Base-by-base conservation (phyloP, 2,329 filamentous ascomycete species). In the Ophiostoma triangulosporum region DNA sequence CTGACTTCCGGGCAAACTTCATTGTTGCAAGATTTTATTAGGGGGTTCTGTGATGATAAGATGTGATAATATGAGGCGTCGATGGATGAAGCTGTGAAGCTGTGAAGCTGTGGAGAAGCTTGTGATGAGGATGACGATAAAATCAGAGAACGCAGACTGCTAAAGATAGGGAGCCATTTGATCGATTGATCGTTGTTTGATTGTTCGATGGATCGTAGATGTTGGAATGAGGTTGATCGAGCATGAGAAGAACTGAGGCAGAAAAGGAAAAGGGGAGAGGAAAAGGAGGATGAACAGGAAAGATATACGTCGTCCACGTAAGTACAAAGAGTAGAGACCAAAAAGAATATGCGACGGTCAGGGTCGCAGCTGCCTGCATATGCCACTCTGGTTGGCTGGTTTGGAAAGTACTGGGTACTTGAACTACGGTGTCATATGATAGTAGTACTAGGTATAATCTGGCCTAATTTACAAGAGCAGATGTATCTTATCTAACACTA, bases 1-100 rank as follows among this genome's bases (percentile, higher is more conserved):
- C 63, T 20, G 62, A 68, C 66, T 64, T 67, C 59, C 62, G 62
- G 36, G 65, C 66, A 57, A 68, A 68, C 60, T 68, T 68, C 66
- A 68, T 68, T 40, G 14, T 20, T 36, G 29, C 27, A 20, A 31
- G 15, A 29, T 11, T 27, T 14, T 27, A 29, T n/a, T 17, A 4
- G 9, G 9, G 6, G 11, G 3, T 38, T 9, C 11, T 40, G 38
- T n/a, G 22, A 26, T 45, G 24, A 8, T 29, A 14, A 46, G 22
- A 14, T 22, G 40, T 46, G 24, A n/a, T 9, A 17, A 46, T 22
- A 29, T 17, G 33, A n/a, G 11, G 33, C 14, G 15, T 35, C 9
- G 11, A n/a, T 14, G 40, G 8, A n/a, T n/a, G n/a, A n/a, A n/a
- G n/a, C n/a, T n/a, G n/a, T n/a, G n/a, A n/a, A n/a, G n/a, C n/a